A percentile compares a stretch with the other conserved stretches of the same genome.
Evolutionary conservation across 2,329 filamentous ascomycete genomes (phyloP).

Genomic region (Pestalotiopsis sp.): DNA sequence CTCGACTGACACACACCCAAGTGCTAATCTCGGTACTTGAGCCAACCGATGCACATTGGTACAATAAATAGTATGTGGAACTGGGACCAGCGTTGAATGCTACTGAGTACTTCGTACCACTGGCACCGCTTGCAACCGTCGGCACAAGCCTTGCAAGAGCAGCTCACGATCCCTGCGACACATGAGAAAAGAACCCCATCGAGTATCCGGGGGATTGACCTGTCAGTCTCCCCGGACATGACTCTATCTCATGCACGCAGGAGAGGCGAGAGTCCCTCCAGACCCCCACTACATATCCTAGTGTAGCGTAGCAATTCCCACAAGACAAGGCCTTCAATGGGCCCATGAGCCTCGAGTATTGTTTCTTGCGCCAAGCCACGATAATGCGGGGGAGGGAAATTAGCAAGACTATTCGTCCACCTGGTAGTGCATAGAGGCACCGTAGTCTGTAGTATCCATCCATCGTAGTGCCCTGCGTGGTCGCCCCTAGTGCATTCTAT

Average conservation of each 20-base stretch:
- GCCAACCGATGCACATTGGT: neutral
- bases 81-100: neutral
- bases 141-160: neutral
- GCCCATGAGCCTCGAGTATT: neutral
- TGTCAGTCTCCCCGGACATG: neutral
- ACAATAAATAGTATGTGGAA: neutral
- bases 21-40: neutral
- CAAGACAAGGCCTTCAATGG: neutral
- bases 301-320: neutral
- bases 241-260: neutral
- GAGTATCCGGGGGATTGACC: neutral
- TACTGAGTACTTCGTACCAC: neutral
- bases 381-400: neutral
- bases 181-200: neutral
- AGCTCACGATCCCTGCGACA: neutral
- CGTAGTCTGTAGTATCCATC: neutral
- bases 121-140: neutral
- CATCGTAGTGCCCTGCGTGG: neutral
- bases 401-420: neutral
- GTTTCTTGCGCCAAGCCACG: neutral
- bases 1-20: neutral
- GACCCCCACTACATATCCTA: neutral
- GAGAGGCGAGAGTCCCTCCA: neutral
- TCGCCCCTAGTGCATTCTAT: neutral
- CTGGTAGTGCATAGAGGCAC: neutral